These are phyloP conservation scores for Glebionis coronaria DNA, from an alignment of 129 eudicot genomes.

Conservation along the genomic window DNA sequence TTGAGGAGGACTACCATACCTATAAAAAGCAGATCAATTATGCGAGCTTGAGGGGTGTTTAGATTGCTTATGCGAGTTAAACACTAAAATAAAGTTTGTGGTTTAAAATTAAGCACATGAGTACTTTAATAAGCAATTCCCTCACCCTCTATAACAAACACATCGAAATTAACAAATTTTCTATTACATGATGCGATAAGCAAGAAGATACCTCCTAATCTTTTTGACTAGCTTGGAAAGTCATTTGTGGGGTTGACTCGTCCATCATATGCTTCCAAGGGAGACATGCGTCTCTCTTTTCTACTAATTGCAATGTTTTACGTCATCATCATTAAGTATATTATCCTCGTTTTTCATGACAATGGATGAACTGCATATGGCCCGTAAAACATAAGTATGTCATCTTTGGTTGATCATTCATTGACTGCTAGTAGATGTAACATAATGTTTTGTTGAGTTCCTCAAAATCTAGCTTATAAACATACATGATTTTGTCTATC, in stretches of 20 bases:
- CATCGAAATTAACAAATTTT: too few species aligned
- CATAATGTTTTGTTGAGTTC: too few species aligned
- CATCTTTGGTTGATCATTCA: too few species aligned
- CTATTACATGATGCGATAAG: neutral
- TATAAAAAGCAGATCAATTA: conserved; percentile 2
- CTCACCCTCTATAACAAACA: too few species aligned
- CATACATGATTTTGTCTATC: too few species aligned
- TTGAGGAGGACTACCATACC: conserved; percentile 68
- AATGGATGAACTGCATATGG: conserved; percentile 49
- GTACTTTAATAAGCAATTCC: too few species aligned
- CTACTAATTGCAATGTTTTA: conserved; percentile 64
- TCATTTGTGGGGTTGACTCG: conserved; percentile 52
- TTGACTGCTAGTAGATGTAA: too few species aligned
- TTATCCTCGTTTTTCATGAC: conserved; percentile 38
- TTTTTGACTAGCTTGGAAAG: conserved; percentile 88
- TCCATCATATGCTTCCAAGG: conserved; percentile 96
- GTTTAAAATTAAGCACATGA: too few species aligned
- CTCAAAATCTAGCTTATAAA: too few species aligned
- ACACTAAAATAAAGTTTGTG: too few species aligned
- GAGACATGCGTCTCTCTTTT: conserved; percentile 86
- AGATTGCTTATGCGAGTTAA: too few species aligned
- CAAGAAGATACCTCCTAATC: conserved; percentile 50
- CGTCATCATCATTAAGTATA: conserved; percentile 50
- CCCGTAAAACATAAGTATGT: neutral
- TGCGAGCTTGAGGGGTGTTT: too few species aligned